phyloP scores from a whole-genome alignment of 306 rosid species.

The Fragaria vesca region DNA sequence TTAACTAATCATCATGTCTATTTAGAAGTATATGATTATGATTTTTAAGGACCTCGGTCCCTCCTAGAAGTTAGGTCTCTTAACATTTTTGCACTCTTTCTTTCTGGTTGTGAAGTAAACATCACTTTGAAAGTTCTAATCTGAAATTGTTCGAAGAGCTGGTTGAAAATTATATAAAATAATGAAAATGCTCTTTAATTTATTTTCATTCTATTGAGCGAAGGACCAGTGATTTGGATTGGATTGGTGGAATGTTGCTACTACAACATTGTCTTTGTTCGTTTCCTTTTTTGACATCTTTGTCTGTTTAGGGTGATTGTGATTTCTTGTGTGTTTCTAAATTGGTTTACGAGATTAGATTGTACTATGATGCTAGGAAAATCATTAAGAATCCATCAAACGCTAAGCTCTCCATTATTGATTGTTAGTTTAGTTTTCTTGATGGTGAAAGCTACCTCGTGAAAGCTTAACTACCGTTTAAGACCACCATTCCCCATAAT shows the following conservation, averaged over 20 bases:
- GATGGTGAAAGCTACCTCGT: constrained; percentile 18
- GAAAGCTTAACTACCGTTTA: not conserved
- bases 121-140: constrained; percentile 11
- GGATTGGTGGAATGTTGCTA: constrained; percentile 36
- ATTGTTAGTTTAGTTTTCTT: constrained; percentile 4
- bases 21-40: constrained; percentile 18
- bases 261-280: constrained; percentile 11
- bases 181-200: not conserved
- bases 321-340: not conserved
- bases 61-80: not conserved
- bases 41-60: constrained; percentile 8
- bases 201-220: constrained; percentile 15
- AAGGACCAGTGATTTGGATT: constrained; percentile 33
- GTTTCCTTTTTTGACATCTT: constrained; percentile 19
- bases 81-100: not conserved
- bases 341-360: not conserved
- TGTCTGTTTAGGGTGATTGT: constrained; percentile 33
- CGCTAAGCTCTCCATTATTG: not conserved
- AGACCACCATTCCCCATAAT: not conserved
- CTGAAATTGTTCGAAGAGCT: constrained; percentile 9
- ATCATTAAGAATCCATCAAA: constrained; percentile 16
- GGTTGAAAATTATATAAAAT: not conserved
- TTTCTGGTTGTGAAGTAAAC: constrained; percentile 18
- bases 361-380: constrained; percentile 7
- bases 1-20: constrained; percentile 3